Conservation (phyloP, 345 rosid species). For the Microthlaspi erraticum region DNA sequence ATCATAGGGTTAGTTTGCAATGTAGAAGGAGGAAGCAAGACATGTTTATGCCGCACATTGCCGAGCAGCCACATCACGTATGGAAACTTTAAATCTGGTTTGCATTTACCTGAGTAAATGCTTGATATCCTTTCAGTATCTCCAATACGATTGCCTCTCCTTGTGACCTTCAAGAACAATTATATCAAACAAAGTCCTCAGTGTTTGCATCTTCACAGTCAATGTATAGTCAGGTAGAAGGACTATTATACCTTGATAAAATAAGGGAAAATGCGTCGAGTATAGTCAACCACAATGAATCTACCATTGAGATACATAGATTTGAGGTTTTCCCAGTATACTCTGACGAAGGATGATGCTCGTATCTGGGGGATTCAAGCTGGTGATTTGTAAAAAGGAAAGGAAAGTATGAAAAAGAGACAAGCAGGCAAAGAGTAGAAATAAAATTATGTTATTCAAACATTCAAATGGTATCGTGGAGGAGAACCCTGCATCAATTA, state of each 20-base stretch:
- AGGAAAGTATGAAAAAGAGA: conserved; percentile 31
- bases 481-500: conserved; percentile 42
- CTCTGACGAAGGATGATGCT: conserved; percentile 63
- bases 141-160: conserved; percentile 98
- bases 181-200: conserved; percentile 43
- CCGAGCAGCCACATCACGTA: conserved; percentile 31
- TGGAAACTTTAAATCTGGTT: conserved; percentile 24
- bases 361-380: conserved; percentile 92
- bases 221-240: conserved; percentile 26
- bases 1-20: conserved; percentile 13
- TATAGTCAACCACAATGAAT: conserved; percentile 94
- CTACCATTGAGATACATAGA: conserved; percentile 90
- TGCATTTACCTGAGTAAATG: conserved; percentile 89
- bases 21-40: conserved; percentile 17
- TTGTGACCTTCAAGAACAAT: conserved; percentile 78
- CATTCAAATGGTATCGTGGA: conserved; percentile 25
- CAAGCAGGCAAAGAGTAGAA: conserved; percentile 18
- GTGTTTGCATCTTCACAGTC: conserved; percentile 16
- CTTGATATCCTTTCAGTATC: conserved; percentile 96
- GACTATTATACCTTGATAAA: conserved; percentile 73
- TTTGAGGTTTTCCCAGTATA: conserved; percentile 66
- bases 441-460: conserved; percentile 5
- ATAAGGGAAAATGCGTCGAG: conserved; percentile 96
- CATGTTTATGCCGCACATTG: neutral
- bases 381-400: conserved; percentile 48